A percentile compares a stretch with the other conserved stretches of the same genome.
phyloP scores from a whole-genome alignment of 1,139 yeast species.

The Yamadazyma songkhlaensis region DNA sequence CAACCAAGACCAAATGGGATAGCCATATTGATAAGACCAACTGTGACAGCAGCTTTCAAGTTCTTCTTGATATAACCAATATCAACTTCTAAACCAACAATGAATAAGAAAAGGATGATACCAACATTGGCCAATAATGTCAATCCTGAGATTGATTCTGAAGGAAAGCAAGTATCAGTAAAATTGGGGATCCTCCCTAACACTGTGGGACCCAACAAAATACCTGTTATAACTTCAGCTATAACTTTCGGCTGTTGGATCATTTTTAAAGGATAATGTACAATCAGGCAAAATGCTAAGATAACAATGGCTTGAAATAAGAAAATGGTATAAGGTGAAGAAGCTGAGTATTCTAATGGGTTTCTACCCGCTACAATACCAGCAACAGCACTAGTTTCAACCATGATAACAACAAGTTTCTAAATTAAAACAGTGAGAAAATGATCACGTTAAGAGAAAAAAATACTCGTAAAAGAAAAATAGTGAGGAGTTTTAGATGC shows the following conservation, averaged over 20 bases:
- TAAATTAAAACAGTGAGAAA: not conserved
- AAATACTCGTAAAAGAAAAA: too few species aligned
- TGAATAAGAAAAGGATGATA: constrained; percentile 66
- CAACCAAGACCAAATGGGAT: constrained; percentile 79
- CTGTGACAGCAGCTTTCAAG: constrained; percentile 57
- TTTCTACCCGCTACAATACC: constrained; percentile 72
- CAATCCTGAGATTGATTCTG: constrained; percentile 58
- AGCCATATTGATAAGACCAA: constrained; percentile 68
- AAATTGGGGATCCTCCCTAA: constrained; percentile 69
- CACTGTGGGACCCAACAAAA: constrained; percentile 66
- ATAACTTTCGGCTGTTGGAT: constrained; percentile 74
- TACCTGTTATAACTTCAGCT: constrained; percentile 76
- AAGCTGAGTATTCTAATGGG: constrained; percentile 57
- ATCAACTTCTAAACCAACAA: constrained; percentile 78
- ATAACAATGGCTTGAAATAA: constrained; percentile 60
- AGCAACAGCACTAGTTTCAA: constrained; percentile 34
- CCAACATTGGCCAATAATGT: constrained; percentile 71
- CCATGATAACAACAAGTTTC: not conserved
- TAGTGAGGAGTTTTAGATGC: too few species aligned
- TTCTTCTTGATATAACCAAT: constrained; percentile 58
- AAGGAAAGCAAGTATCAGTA: constrained; percentile 61
- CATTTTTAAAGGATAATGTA: constrained; percentile 57
- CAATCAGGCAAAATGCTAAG: constrained; percentile 48
- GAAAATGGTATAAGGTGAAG: constrained; percentile 59
- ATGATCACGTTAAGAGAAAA: not conserved